Evolutionary conservation across 805 yeast genomes (phyloP), one percentile per base, ranked within the genome.

Genomic region (Metschnikowia kofuensis): DNA sequence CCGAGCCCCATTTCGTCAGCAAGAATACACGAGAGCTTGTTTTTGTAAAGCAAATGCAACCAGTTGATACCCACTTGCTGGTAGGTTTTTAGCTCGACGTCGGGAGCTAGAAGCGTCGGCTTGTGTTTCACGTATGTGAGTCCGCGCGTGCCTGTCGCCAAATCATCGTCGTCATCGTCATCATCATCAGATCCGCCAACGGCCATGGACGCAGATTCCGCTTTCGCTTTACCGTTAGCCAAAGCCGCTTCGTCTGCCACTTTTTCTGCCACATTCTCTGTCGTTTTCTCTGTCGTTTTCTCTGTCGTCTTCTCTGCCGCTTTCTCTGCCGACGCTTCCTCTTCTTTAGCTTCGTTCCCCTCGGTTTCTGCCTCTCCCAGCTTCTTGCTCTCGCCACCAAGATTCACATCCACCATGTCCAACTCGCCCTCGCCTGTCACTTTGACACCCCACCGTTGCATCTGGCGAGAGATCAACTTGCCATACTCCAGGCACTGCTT

Each of bases 1-100:
- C 99, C 99, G 42, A 94, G 74, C 6, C 96, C 99, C 99, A 94
- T 94, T 65, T 94, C 99, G 70, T 94, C 99, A 0, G 99, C 99
- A 42, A 94, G 73, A 48, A 94, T 94, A 69, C 99, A 91, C 7
- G 97, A 89, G 48, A 94, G 74, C 14, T 82, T 77, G 61, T 86
- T 82, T 50, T 80, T 82, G 65, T 92, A 94, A 30, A 94, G 74
- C 47, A 92, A 66, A 53, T 84, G 77, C 47, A 94, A 73, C 99
- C 99, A 94, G 65, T 94, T 94, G 45, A 94, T 70, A 40, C 99
- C 99, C n/a, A 91, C 96, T 58, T 90, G 94, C 71, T 94, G 99
- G 66, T 94, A 94, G 61, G 82, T 84, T 61, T 92, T 94, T 58
- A 94, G 74, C 36, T 79, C 79, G 14, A 89, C 75, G 16, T 80